Conservation (phyloP, 2,329 filamentous ascomycete species). For the Lizonia empirigonia region DNA sequence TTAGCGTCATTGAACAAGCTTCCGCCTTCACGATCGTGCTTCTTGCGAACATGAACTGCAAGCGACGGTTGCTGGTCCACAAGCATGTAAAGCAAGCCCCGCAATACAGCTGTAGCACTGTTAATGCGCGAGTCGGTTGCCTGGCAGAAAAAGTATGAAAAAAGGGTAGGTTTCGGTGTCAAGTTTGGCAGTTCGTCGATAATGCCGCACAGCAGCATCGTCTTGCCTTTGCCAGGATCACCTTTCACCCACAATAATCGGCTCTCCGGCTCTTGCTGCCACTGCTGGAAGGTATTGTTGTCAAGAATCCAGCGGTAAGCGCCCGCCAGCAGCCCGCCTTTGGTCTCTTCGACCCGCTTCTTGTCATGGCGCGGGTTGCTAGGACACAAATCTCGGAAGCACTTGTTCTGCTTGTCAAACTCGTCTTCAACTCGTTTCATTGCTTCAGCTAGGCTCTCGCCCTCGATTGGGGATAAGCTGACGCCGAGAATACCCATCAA, state of each 20-base stretch:
- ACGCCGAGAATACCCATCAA: too few species aligned
- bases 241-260: slow-evolving; percentile 46
- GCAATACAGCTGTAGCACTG: slow-evolving; percentile 49
- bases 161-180: slow-evolving; percentile 12
- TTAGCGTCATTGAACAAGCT: slow-evolving; percentile 13
- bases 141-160: slow-evolving; percentile 47
- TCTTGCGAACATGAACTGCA: slow-evolving; percentile 8
- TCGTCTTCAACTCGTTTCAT: slow-evolving; percentile 18
- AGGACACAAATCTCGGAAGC: slow-evolving; percentile 2
- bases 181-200: slow-evolving; percentile 38
- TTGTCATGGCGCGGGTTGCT: slow-evolving; percentile 12
- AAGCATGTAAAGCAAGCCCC: slow-evolving; percentile 53
- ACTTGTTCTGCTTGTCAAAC: slow-evolving; percentile 9
- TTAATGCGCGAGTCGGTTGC: slow-evolving; percentile 44
- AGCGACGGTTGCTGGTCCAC: slow-evolving; percentile 28
- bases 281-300: slow-evolving; percentile 27
- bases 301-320: slow-evolving; percentile 29
- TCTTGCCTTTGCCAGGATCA: slow-evolving; percentile 40
- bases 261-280: slow-evolving; percentile 28
- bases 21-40: slow-evolving; percentile 2
- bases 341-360: slow-evolving; percentile 4
- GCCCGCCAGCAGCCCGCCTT: slow-evolving; percentile 2
- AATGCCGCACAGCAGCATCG: slow-evolving; percentile 41
- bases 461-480: slow-evolving; percentile 12
- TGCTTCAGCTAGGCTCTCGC: slow-evolving; percentile 8